phyloP scores from a whole-genome alignment of 192 early-diverging fungal species.

The Mortierella hygrophila region DNA sequence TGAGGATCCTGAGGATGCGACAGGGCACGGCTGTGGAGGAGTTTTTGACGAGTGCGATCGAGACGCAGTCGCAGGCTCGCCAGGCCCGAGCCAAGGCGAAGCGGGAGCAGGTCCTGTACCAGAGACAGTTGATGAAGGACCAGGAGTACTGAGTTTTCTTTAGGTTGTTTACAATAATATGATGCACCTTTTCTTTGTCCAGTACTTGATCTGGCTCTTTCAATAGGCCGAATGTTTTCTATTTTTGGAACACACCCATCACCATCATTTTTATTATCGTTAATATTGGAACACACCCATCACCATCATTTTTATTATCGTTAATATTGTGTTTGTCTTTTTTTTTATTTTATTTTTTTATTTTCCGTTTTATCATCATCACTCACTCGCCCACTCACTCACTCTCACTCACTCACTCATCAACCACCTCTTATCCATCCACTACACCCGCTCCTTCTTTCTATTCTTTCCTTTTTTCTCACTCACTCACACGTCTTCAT shows the following conservation, averaged over 20 bases:
- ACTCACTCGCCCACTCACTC: background rate
- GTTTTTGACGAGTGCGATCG: constrained; percentile 53
- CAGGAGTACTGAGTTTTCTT: background rate
- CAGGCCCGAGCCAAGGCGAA: constrained; percentile 43
- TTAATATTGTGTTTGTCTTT: background rate
- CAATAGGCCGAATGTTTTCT: background rate
- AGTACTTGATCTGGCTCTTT: background rate
- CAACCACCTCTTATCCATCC: background rate
- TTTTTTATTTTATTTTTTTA: background rate
- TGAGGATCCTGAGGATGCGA: constrained; percentile 65
- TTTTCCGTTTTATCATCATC: background rate
- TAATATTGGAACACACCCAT: background rate
- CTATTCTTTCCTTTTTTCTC: background rate
- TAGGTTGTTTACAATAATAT: background rate
- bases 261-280: too few species aligned
- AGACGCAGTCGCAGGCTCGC: constrained; percentile 39
- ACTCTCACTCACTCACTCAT: background rate
- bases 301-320: too few species aligned
- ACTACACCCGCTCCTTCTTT: background rate
- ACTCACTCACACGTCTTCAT: background rate
- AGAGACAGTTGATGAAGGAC: constrained; percentile 28
- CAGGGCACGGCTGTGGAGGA: constrained; percentile 56
- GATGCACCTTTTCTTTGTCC: too few species aligned
- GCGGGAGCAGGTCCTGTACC: constrained; percentile 43
- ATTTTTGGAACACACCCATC: background rate